Evolutionary conservation across 225 moss, liverwort and hornwort genomes (phyloP).

Genomic region (Bryoerythrophyllum caledonicum): DNA sequence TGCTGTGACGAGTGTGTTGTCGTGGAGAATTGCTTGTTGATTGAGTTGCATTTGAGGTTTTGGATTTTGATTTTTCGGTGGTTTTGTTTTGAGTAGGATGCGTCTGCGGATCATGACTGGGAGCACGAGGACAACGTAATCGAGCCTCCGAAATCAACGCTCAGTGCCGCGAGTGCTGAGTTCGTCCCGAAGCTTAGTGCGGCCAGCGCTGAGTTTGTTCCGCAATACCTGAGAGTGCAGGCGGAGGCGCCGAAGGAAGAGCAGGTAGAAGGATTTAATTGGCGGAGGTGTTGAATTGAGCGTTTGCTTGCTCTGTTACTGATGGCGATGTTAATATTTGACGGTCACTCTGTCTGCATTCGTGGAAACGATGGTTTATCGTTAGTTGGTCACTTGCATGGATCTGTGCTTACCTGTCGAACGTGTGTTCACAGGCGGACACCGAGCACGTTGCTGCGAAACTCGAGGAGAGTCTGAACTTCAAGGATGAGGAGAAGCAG

Average conservation of each 20-base stretch:
- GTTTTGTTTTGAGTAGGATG: slow-evolving; percentile 22
- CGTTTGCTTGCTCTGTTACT: not conserved
- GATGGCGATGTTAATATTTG: not conserved
- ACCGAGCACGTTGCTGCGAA: slow-evolving; percentile 21
- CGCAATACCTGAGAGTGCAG: slow-evolving; percentile 16
- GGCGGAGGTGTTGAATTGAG: not conserved
- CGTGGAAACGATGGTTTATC: not conserved
- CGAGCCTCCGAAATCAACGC: slow-evolving; percentile 39
- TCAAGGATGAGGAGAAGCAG: slow-evolving; percentile 20
- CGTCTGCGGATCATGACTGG: slow-evolving; percentile 46
- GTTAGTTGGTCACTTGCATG: not conserved
- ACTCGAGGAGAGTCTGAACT: slow-evolving; percentile 29
- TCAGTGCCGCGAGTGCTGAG: slow-evolving; percentile 44
- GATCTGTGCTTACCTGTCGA: not conserved
- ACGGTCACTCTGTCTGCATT: not conserved
- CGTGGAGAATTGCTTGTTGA: not conserved
- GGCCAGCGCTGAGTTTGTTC: slow-evolving; percentile 50
- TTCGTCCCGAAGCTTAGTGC: slow-evolving; percentile 41
- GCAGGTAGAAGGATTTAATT: slow-evolving; percentile 25
- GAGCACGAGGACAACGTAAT: slow-evolving; percentile 45
- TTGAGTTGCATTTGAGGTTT: not conserved
- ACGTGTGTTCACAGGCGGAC: slow-evolving; percentile 12
- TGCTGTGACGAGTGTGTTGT: not conserved
- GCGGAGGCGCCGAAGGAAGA: slow-evolving; percentile 7
- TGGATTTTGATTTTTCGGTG: not conserved